A percentile compares a stretch with the other conserved stretches of the same genome.
These are phyloP conservation scores for Rhododendron williamsianum DNA, from an alignment of 148 eudicot species.

Conservation along the genomic window DNA sequence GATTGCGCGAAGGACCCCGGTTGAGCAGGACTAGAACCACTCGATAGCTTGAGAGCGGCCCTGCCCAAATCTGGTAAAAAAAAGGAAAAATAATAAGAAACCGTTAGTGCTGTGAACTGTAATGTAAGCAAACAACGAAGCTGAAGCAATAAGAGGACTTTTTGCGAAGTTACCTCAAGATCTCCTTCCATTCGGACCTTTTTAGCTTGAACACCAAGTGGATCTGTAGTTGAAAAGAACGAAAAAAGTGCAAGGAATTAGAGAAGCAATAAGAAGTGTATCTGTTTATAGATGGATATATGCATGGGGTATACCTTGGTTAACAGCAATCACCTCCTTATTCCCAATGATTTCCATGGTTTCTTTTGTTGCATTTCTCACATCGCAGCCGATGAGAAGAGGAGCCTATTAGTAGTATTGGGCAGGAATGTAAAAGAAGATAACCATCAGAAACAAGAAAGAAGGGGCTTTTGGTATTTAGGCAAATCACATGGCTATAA, in stretches of 20 bases:
- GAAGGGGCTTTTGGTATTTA: background rate
- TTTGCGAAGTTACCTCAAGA: constrained; percentile 42
- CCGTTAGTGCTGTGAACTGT: background rate
- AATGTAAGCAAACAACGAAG: background rate
- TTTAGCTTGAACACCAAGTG: constrained; percentile 74
- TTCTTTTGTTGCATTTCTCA: constrained; percentile 46
- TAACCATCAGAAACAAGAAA: background rate
- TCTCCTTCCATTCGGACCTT: constrained; percentile 62
- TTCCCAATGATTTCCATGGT: constrained; percentile 52
- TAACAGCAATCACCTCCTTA: constrained; percentile 63
- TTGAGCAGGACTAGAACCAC: constrained; percentile 60
- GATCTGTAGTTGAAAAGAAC: constrained; percentile 38
- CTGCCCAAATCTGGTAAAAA: constrained; percentile 65
- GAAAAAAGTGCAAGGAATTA: background rate
- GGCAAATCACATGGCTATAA: background rate
- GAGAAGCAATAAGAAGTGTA: background rate
- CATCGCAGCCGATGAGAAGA: constrained; percentile 75
- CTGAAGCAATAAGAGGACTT: background rate
- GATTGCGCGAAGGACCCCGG: constrained; percentile 23
- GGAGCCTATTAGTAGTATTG: constrained; percentile 45
- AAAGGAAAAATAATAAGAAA: background rate
- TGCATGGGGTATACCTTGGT: constrained; percentile 49
- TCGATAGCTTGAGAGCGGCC: constrained; percentile 55
- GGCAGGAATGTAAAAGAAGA: background rate
- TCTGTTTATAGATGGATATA: background rate